A percentile compares a stretch with the other conserved stretches of the same genome.
phyloP scores from a whole-genome alignment of 1,139 yeast species.

The Geotrichum aggregatum region DNA sequence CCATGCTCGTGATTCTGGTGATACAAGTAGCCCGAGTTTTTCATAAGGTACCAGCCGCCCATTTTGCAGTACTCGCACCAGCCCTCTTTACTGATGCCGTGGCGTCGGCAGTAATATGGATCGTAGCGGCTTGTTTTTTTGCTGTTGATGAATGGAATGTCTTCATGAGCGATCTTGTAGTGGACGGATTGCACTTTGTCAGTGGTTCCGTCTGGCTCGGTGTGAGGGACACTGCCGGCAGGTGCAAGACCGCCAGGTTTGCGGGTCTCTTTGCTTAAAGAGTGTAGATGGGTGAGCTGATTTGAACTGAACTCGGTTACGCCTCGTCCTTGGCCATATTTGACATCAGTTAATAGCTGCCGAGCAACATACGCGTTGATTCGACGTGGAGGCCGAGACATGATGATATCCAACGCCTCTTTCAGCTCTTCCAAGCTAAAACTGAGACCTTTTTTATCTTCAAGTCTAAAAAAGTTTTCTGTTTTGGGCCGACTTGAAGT shows the following conservation, averaged over 20 bases:
- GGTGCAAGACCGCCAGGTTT: slow-evolving; percentile 22
- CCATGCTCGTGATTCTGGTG: slow-evolving; percentile 36
- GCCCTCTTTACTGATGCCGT: slow-evolving; percentile 29
- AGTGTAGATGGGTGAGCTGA: slow-evolving; percentile 23
- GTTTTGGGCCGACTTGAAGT: slow-evolving; percentile 24
- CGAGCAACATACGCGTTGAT: slow-evolving; percentile 29
- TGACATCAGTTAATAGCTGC: slow-evolving; percentile 29
- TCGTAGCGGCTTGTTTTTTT: slow-evolving; percentile 29
- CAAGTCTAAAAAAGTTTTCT: slow-evolving; percentile 29
- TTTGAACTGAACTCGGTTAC: slow-evolving; percentile 29
- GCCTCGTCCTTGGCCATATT: slow-evolving; percentile 28
- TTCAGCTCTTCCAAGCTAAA: slow-evolving; percentile 29
- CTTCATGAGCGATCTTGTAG: slow-evolving; percentile 11
- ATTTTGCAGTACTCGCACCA: slow-evolving; percentile 33
- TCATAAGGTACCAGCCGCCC: slow-evolving; percentile 30
- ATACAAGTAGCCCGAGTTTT: slow-evolving; percentile 33
- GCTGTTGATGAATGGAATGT: slow-evolving; percentile 23
- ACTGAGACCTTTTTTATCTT: slow-evolving; percentile 27
- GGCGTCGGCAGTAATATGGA: slow-evolving; percentile 28
- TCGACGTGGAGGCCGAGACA: slow-evolving; percentile 30
- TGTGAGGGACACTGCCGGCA: slow-evolving; percentile 15
- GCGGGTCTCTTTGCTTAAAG: slow-evolving; percentile 26
- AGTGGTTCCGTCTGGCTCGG: slow-evolving; percentile 1
- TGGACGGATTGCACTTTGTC: slow-evolving; percentile 3
- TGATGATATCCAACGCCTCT: slow-evolving; percentile 27